Evolutionary conservation across 108 stramenopile genomes (phyloP), one percentile per base, ranked within the genome.

Genomic region (Seminavis robusta): DNA sequence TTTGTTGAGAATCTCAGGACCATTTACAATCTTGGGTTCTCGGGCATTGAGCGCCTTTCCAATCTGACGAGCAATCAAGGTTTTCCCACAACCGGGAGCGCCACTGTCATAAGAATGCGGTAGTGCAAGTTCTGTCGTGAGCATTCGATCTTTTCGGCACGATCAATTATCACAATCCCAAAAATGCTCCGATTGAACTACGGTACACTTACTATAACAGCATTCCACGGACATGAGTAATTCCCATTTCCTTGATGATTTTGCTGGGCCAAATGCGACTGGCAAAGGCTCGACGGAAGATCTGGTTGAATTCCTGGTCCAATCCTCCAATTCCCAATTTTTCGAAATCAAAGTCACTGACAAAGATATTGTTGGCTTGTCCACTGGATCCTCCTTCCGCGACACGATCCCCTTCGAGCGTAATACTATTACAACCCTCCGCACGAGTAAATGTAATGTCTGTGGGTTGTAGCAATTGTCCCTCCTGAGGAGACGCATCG

Each of bases 11-110:
- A 99, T 83, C 71, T 98, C 97, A 1, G 98, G 98, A 28, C 98
- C 98, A 61, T 98, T 97, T 28, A 99, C 97, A 80, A 99, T 96
- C 59, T 99, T 98, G 23, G 98, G 98, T 63, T 95, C 94, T 23
- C 94, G 81, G 17, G 96, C 91, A 59, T 98, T 97, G 36, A 99
- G 64, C 7, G 94, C 93, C 74, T 99, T 97, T 11, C 97, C 97
- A 72, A 99, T 98, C 64, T 98, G 92, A 23, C 98, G 79, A 4
- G 98, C 98, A 71, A 99, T 98, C 25, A 99, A 74, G 4, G 97
- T 98, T 68, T 99, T 99, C 21, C 98, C 97, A 72, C 97, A 98
- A 4, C 98, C 97, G 15, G 94, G 95, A 19, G 95, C 93, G 23
- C 95, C 95, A 67, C n/a, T n/a, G n/a, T n/a, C n/a, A 41, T 76